A percentile compares a stretch with the other conserved stretches of the same genome.
These are phyloP conservation scores for Cryptococcus depauperatus DNA, from an alignment of 1,284 basidiomycete genomes.

Conservation along the genomic window DNA sequence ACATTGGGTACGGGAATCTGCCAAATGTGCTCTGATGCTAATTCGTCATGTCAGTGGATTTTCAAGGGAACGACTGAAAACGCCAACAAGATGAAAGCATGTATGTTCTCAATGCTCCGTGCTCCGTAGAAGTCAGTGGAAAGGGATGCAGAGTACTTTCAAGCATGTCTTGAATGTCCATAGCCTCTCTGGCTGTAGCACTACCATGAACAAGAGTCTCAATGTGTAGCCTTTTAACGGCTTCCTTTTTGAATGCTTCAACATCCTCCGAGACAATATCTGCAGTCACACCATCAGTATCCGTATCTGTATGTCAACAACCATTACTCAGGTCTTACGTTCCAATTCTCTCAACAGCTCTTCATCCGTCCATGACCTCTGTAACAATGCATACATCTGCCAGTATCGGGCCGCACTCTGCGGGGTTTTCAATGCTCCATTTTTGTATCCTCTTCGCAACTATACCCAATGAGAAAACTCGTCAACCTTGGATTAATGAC, in stretches of 20 bases:
- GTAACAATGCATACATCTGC: slow-evolving; percentile 60
- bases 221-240: slow-evolving; percentile 64
- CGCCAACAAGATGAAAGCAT: slow-evolving; percentile 59
- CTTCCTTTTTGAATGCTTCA: slow-evolving; percentile 55
- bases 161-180: slow-evolving; percentile 60
- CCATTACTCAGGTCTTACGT: slow-evolving; percentile 48
- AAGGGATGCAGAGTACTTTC: slow-evolving; percentile 61
- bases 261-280: slow-evolving; percentile 67
- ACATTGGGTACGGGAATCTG: slow-evolving; percentile 67
- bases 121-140: slow-evolving; percentile 53
- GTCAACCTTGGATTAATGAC: slow-evolving; percentile 9
- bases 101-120: slow-evolving; percentile 56
- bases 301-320: background rate
- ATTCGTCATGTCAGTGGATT: slow-evolving; percentile 1
- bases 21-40: slow-evolving; percentile 67
- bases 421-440: slow-evolving; percentile 79
- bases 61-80: background rate
- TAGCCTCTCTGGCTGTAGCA: slow-evolving; percentile 71
- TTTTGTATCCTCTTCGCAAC: slow-evolving; percentile 54
- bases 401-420: slow-evolving; percentile 76
- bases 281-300: slow-evolving; percentile 33
- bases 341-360: slow-evolving; percentile 73
- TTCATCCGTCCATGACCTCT: slow-evolving; percentile 67
- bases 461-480: background rate
- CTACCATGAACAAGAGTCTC: slow-evolving; percentile 81